Base-by-base conservation (phyloP, 345 rosid species). In the Cochlearia excelsa region DNA sequence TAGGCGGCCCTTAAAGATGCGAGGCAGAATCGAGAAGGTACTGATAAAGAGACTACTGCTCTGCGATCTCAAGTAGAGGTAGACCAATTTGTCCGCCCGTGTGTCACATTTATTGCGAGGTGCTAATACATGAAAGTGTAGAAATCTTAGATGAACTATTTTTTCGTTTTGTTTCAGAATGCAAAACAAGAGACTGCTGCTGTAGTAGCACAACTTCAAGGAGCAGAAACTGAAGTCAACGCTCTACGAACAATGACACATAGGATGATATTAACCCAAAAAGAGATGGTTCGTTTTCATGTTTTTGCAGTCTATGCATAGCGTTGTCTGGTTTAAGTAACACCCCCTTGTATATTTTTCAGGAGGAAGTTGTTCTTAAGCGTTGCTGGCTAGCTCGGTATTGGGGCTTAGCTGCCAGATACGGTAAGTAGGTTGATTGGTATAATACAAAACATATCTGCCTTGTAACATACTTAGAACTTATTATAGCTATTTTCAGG, bases 351-450 rank as follows among this genome's bases (percentile, higher is more conserved):
- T 75, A 37, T 67, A 40, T 52, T 49, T 86, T 76, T 79, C 77
- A 94, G 99, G 99, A 94, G 74, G 99, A 93, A 80, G 97, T 94
- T 73, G 97, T 87, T 75, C 84, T 94, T 59, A 94, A 90, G 81
- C 84, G 99, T 77, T 94, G 99, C 74, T 94, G 99, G 99, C 95
- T 94, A 73, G 99, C 99, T 79, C 92, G 97, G 16, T 90, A 94
- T 66, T 94, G 97, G 99, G 96, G 95, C 68, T 77, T 94, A 69
- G 99, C 97, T 75, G 88, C 83, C 46, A 83, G 77, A 75, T 84
- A 85, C 69, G 99, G 99, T 94, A 83, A 69, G 50, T 16, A 41
- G 44, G 33, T 62, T 48, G 10, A 43, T 31, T 28, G 26, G 26
- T 54, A 54, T 40, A 16, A 28, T 50, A 62, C 63, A 48, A 16